Evolutionary conservation across 1,284 basidiomycete species (phyloP).

Genomic region (Fomitopsis palustris): DNA sequence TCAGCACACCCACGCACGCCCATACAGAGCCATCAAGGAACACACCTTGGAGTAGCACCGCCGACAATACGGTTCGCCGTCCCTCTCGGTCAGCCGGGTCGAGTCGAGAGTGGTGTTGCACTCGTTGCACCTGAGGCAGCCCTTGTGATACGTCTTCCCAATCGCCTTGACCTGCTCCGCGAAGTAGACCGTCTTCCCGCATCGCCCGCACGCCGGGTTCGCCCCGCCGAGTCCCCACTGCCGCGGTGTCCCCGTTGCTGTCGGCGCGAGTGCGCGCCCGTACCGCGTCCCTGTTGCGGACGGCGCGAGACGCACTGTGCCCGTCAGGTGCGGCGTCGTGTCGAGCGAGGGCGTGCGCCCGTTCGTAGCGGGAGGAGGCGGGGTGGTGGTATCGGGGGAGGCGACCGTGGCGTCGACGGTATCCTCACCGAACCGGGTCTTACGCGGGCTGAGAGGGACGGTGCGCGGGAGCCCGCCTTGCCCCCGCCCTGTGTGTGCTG

Average conservation of each 20-base stretch:
- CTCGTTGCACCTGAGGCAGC: slow-evolving; percentile 68
- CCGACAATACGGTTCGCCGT: slow-evolving; percentile 64
- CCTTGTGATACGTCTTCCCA: slow-evolving; percentile 73
- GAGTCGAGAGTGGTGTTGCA: slow-evolving; percentile 67
- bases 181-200: slow-evolving; percentile 58
- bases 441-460: slow-evolving; percentile 31
- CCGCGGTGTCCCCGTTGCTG: slow-evolving; percentile 26
- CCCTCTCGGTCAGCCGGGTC: slow-evolving; percentile 66
- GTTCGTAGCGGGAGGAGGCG: too few species aligned
- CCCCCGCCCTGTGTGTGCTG: slow-evolving; percentile 33
- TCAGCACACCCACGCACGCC: neutral
- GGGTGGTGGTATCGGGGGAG: neutral
- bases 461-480: slow-evolving; percentile 35
- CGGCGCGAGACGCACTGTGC: slow-evolving; percentile 31
- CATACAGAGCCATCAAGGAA: neutral
- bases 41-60: slow-evolving; percentile 69
- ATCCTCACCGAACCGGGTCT: slow-evolving; percentile 2
- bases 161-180: slow-evolving; percentile 75
- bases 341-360: neutral
- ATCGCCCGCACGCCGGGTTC: slow-evolving; percentile 54
- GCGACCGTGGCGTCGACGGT: too few species aligned
- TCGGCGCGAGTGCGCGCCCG: slow-evolving; percentile 39
- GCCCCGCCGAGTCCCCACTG: slow-evolving; percentile 35
- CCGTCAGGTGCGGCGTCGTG: slow-evolving; percentile 3
- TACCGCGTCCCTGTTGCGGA: slow-evolving; percentile 50